These are phyloP conservation scores for Maudiozyma bulderi DNA, from an alignment of 805 yeast genomes.

Conservation along the genomic window DNA sequence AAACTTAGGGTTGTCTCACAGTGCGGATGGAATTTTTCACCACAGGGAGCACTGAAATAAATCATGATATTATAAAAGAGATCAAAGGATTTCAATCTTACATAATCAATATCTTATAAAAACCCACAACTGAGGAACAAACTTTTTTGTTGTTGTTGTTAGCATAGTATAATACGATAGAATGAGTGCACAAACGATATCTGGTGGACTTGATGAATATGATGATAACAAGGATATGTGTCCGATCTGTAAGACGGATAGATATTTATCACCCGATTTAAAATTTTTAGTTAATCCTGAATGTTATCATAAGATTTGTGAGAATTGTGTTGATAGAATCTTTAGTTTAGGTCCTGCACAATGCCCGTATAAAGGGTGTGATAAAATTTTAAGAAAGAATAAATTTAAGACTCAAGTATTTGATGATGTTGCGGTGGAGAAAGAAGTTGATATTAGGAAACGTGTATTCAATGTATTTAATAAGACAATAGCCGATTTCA, in stretches of 20 bases:
- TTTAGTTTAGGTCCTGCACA: slow-evolving; percentile 93
- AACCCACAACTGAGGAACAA: too few species aligned
- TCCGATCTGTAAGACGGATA: slow-evolving; percentile 93
- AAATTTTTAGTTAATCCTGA: slow-evolving; percentile 89
- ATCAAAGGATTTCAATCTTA: too few species aligned
- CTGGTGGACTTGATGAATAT: slow-evolving; percentile 28
- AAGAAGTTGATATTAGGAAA: slow-evolving; percentile 84
- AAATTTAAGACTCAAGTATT: slow-evolving; percentile 87
- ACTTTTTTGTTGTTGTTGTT: too few species aligned
- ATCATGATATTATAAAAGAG: too few species aligned
- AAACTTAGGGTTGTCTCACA: too few species aligned
- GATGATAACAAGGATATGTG: slow-evolving; percentile 74
- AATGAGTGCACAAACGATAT: slow-evolving; percentile 1
- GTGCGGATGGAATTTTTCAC: too few species aligned
- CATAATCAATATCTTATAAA: too few species aligned
- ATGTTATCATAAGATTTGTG: slow-evolving; percentile 96
- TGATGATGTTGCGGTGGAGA: slow-evolving; percentile 82
- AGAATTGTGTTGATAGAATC: slow-evolving; percentile 90
- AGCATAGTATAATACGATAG: background rate
- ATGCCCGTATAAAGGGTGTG: slow-evolving; percentile 91
- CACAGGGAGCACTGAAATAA: too few species aligned
- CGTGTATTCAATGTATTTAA: slow-evolving; percentile 71
- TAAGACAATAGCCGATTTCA: slow-evolving; percentile 68
- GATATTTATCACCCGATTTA: slow-evolving; percentile 89
- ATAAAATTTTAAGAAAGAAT: slow-evolving; percentile 75